phyloP scores from a whole-genome alignment of 352 stramenopile genomes.

The Phytophthora crassamura region DNA sequence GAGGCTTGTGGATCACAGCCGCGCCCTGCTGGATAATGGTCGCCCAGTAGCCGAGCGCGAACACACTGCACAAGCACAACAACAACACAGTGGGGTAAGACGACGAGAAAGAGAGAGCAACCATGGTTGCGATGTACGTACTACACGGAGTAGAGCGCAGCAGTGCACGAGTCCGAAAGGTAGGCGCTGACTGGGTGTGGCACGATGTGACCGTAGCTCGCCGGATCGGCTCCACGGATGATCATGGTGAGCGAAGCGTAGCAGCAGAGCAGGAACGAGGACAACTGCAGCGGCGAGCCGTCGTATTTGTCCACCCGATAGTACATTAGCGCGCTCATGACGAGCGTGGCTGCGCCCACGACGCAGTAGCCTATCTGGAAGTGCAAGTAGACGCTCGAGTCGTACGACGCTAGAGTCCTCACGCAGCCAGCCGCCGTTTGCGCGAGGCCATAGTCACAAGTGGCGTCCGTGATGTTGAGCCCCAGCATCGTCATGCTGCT shows the following conservation, averaged over 20 bases:
- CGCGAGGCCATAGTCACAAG: conserved; percentile 64
- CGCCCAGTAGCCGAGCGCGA: conserved; percentile 64
- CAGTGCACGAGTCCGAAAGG: conserved; percentile 65
- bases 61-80: conserved; percentile 38
- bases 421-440: conserved; percentile 45
- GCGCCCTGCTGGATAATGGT: conserved; percentile 62
- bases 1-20: conserved; percentile 34
- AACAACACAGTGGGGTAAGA: not conserved
- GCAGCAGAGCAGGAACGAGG: conserved; percentile 57
- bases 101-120: not conserved
- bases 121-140: conserved; percentile 27
- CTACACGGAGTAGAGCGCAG: conserved; percentile 65
- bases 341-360: conserved; percentile 41
- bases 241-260: conserved; percentile 62
- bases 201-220: conserved; percentile 56
- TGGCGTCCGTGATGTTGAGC: conserved; percentile 50
- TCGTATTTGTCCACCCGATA: conserved; percentile 41
- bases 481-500: conserved; percentile 22
- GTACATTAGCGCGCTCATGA: conserved; percentile 55
- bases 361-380: conserved; percentile 54
- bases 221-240: conserved; percentile 58
- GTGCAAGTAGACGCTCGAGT: conserved; percentile 34
- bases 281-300: conserved; percentile 56
- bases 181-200: conserved; percentile 50
- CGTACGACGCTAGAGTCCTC: conserved; percentile 50